Percentiles rank a stretch among this genome's conserved stretches.
phyloP scores from a whole-genome alignment of 2,329 filamentous ascomycete genomes.

The Claviceps spartinae region DNA sequence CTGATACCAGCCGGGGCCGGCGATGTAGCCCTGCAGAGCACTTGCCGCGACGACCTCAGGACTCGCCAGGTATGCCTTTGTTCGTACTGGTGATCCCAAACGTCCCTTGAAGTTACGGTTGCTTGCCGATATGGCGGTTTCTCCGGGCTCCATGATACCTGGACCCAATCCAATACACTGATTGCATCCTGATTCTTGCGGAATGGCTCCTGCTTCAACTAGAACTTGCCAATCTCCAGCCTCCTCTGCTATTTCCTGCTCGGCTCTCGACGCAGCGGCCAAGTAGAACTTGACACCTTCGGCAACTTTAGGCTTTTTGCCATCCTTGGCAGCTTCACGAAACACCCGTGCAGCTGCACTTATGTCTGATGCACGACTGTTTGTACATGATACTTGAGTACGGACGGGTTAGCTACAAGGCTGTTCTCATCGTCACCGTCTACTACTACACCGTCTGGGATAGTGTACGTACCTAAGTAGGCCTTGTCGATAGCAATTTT shows the following conservation, averaged over 20 bases:
- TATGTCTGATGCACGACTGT: background rate
- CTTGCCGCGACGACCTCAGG: constrained; percentile 89
- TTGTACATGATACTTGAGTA: background rate
- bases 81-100: background rate
- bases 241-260: constrained; percentile 65
- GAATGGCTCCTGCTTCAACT: constrained; percentile 19
- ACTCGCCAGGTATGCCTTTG: constrained; percentile 48
- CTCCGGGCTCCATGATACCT: constrained; percentile 70
- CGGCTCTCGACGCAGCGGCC: constrained; percentile 64
- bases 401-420: background rate
- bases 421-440: background rate
- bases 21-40: constrained; percentile 58
- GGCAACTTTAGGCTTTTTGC: constrained; percentile 55
- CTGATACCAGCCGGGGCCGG: constrained; percentile 67
- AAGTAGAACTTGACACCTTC: constrained; percentile 74
- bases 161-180: constrained; percentile 73
- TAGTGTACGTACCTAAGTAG: background rate
- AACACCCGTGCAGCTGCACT: background rate
- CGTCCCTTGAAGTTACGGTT: constrained; percentile 82
- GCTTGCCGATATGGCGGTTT: constrained; percentile 76
- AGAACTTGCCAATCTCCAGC: constrained; percentile 72
- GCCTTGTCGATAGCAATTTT: background rate
- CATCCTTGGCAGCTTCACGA: constrained; percentile 30
- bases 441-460: no score
- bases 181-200: constrained; percentile 31